Evolutionary conservation across 202 grass and related monocot genomes (phyloP).

Genomic region (Setaria italica): DNA sequence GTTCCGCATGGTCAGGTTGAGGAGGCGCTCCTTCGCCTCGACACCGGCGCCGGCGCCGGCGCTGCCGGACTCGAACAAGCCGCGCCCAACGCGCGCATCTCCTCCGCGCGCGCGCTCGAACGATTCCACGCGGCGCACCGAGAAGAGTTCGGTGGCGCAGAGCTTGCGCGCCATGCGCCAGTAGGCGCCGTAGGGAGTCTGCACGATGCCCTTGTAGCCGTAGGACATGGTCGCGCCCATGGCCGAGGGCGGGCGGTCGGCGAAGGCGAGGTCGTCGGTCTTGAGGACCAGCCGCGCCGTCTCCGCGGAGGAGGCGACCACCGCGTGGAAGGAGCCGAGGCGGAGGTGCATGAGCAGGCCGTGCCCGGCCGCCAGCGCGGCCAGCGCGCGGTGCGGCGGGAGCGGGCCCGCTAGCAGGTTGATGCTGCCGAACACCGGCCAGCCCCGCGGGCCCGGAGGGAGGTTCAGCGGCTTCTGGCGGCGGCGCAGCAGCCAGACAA

Average conservation of each 20-base stretch:
- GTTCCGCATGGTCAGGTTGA: neutral
- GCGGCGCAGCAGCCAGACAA: neutral
- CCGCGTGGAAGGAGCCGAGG: constrained; percentile 35
- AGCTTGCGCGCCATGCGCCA: constrained; percentile 6
- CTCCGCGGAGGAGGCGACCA: constrained; percentile 4
- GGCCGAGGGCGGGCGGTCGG: constrained; percentile 5
- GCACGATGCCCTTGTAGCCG: constrained; percentile 30
- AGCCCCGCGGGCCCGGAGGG: neutral
- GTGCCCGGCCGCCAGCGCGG: constrained; percentile 33
- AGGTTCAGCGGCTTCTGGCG: neutral
- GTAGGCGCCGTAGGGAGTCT: neutral
- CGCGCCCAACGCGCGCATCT: neutral
- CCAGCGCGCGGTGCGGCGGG: constrained; percentile 39
- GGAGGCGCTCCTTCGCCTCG: neutral
- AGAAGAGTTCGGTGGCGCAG: constrained; percentile 41
- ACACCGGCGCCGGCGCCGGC: neutral
- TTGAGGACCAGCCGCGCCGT: neutral
- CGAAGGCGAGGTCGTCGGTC: constrained; percentile 1
- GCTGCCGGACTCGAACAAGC: neutral
- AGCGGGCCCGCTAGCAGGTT: neutral
- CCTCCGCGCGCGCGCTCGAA: neutral
- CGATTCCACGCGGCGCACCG: constrained; percentile 24
- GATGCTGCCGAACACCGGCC: constrained; percentile 18
- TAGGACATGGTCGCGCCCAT: neutral
- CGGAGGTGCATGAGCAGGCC: constrained; percentile 49